phyloP scores from a whole-genome alignment of 192 early-diverging fungal species.

The Dispira simplex region DNA sequence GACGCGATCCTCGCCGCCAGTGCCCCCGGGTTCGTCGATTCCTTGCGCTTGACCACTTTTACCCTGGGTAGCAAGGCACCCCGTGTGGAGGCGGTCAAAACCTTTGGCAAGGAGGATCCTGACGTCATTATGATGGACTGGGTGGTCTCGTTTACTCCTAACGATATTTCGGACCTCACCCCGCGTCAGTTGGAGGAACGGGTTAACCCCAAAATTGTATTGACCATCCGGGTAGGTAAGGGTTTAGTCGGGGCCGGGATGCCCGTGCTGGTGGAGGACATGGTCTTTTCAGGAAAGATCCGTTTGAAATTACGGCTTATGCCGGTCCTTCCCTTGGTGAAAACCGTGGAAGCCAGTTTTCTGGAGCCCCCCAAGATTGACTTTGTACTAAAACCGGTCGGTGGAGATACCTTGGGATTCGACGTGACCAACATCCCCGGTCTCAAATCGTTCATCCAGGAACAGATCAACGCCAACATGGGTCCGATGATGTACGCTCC shows the following conservation, averaged over 20 bases:
- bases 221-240: constrained; percentile 74
- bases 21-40: constrained; percentile 70
- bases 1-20: constrained; percentile 58
- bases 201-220: constrained; percentile 75
- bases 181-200: constrained; percentile 45
- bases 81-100: constrained; percentile 50
- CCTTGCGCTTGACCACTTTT: constrained; percentile 52
- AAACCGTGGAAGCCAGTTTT: constrained; percentile 70
- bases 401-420: constrained; percentile 65
- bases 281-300: constrained; percentile 66
- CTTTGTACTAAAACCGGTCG: constrained; percentile 81
- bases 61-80: constrained; percentile 67
- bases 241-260: constrained; percentile 73
- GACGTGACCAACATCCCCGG: constrained; percentile 85
- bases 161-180: constrained; percentile 60
- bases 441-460: constrained; percentile 55
- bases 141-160: constrained; percentile 71
- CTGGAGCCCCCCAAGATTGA: constrained; percentile 73
- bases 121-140: constrained; percentile 81
- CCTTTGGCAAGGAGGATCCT: constrained; percentile 54
- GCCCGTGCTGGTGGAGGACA: constrained; percentile 71
- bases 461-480: constrained; percentile 34
- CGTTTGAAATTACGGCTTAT: constrained; percentile 73
- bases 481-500: constrained; percentile 77
- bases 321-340: constrained; percentile 73